Conservation (phyloP, 176 grass and related monocot genomes). For the Raddia guianensis region DNA sequence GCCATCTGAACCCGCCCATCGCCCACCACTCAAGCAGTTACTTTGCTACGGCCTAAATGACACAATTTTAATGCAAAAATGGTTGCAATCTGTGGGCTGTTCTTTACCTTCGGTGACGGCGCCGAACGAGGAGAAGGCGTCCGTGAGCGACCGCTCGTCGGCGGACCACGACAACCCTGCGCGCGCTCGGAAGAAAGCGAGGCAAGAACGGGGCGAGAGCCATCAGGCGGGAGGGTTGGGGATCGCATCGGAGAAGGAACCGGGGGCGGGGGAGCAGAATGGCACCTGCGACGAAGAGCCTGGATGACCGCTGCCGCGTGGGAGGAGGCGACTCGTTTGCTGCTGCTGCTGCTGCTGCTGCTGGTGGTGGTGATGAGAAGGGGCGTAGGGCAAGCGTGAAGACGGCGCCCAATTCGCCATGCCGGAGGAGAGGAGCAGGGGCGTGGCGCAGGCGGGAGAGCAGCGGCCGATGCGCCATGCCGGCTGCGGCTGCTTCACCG, state of each 20-base stretch:
- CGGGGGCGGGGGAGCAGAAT: background rate
- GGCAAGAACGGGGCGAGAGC: background rate
- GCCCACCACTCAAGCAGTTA: constrained; percentile 30
- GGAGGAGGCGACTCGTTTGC: constrained; percentile 25
- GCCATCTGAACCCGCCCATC: constrained; percentile 39
- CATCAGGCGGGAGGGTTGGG: too few species aligned
- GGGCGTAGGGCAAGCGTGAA: constrained; percentile 38
- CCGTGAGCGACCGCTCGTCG: constrained; percentile 83
- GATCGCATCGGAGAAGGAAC: background rate
- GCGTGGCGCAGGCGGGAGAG: background rate
- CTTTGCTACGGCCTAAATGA: constrained; percentile 30
- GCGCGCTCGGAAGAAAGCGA: background rate
- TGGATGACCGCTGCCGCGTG: constrained; percentile 41
- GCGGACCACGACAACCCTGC: constrained; percentile 77
- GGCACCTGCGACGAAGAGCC: constrained; percentile 77
- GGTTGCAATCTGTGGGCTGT: background rate
- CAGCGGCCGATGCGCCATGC: too few species aligned
- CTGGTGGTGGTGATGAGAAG: constrained; percentile 10
- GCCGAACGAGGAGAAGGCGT: constrained; percentile 83
- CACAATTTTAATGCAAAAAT: background rate
- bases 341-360: background rate
- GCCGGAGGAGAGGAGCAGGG: background rate
- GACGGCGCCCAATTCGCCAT: constrained; percentile 27
- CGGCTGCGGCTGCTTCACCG: too few species aligned
- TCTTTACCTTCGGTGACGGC: constrained; percentile 77